Evolutionary conservation across 179 eudicot species (phyloP).

Genomic region (Nepenthes alata): DNA sequence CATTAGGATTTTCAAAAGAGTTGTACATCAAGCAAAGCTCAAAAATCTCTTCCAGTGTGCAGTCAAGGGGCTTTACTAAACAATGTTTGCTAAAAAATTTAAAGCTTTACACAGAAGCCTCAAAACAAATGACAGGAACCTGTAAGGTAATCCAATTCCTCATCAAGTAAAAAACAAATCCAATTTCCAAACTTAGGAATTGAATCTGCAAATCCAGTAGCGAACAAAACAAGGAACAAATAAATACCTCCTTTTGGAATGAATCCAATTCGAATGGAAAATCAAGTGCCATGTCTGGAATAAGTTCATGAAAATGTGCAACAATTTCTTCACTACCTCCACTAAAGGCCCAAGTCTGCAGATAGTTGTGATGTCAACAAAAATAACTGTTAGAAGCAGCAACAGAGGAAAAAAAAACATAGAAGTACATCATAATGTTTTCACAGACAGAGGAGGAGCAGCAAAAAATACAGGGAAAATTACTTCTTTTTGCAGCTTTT

Average conservation of each 20-base stretch:
- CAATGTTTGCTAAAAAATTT: not conserved
- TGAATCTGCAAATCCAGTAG: not conserved
- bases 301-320: constrained; percentile 65
- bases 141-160: not conserved
- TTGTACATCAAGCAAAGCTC: too few relatives aligned
- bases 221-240: not conserved
- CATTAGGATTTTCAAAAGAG: too few relatives aligned
- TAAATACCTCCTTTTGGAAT: constrained; percentile 84
- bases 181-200: not conserved
- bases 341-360: constrained; percentile 70
- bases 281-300: constrained; percentile 93
- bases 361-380: constrained; percentile 11
- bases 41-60: too few relatives aligned
- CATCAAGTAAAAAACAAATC: not conserved
- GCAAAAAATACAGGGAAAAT: not conserved
- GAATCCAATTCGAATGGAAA: constrained; percentile 84
- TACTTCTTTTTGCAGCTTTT: constrained; percentile 59
- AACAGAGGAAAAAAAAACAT: not conserved
- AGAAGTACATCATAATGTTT: not conserved
- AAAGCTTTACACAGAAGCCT: constrained; percentile 1
- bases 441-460: not conserved
- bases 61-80: not conserved
- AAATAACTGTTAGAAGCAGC: not conserved
- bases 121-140: not conserved
- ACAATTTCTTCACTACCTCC: constrained; percentile 50